phyloP scores from a whole-genome alignment of 352 stramenopile species.

The Phytophthora syringae region DNA sequence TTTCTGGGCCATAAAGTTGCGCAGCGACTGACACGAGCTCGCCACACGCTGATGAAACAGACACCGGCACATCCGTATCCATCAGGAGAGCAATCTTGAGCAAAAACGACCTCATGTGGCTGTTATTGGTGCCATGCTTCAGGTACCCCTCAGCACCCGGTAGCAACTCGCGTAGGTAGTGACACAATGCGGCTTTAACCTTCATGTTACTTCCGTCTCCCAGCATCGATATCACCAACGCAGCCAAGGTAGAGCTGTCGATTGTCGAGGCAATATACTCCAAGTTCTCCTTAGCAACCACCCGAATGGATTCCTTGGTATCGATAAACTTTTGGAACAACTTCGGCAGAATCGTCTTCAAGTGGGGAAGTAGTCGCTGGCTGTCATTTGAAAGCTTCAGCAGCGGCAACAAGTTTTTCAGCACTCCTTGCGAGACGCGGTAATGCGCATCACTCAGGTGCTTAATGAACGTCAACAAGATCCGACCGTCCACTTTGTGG shows the following conservation, averaged over 20 bases:
- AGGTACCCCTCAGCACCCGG: slow-evolving; percentile 63
- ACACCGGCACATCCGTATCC: slow-evolving; percentile 66
- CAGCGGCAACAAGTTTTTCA: slow-evolving; percentile 62
- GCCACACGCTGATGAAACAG: slow-evolving; percentile 58
- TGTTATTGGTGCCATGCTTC: slow-evolving; percentile 64
- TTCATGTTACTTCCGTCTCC: slow-evolving; percentile 85
- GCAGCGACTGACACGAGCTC: slow-evolving; percentile 61
- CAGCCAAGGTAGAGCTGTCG: slow-evolving; percentile 54
- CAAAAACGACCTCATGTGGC: slow-evolving; percentile 73
- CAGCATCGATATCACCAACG: slow-evolving; percentile 62
- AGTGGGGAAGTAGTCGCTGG: slow-evolving; percentile 51
- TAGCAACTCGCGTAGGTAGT: slow-evolving; percentile 69
- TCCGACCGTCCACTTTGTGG: slow-evolving; percentile 62
- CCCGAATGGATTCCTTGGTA: slow-evolving; percentile 68
- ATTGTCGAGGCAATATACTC: slow-evolving; percentile 59
- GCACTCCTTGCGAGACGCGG: slow-evolving; percentile 70
- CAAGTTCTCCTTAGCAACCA: slow-evolving; percentile 64
- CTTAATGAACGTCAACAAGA: slow-evolving; percentile 60
- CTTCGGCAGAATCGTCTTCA: slow-evolving; percentile 67
- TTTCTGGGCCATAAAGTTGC: slow-evolving; percentile 56
- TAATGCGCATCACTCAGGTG: slow-evolving; percentile 80
- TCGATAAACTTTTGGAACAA: slow-evolving; percentile 84
- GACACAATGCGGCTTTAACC: slow-evolving; percentile 69
- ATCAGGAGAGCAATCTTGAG: slow-evolving; percentile 73
- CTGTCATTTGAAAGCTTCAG: slow-evolving; percentile 47